Evolutionary conservation across 345 rosid species (phyloP), one percentile per base, ranked within the genome.

Genomic region (Eucalyptus marginata): DNA sequence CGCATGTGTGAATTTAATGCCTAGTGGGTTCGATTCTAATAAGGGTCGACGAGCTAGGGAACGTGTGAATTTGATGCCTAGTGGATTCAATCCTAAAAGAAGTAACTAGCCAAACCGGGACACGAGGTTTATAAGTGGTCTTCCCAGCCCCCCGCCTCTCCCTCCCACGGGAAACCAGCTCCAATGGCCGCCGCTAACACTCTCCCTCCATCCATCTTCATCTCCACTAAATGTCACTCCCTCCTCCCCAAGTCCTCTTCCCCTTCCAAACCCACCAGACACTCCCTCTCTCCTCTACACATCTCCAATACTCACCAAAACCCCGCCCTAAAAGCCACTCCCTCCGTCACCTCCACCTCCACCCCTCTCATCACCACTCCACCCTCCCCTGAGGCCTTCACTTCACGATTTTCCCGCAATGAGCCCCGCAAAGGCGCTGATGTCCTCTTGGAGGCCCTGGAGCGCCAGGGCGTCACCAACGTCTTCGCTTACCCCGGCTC

Each of bases 401-500:
- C 89, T 79, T 90, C 97, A 50, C 90, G 99, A 66, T 96, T 92
- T 22, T 88, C 92, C 51, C 91, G 92, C 13, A 96, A 94, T 43
- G 93, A 96, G 86, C 98, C 99, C 29, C 94, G 99, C 27, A 97
- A 96, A 91, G 99, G 99, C 7, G 94, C 99, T 10, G 99, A 96
- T 88, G 95, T 97, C 93, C 96, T 97, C 49, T 97, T 97, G 13
- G 99, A 96, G 88, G 99, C 99, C 46, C 93, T 97, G 40, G 98
- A 96, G 88, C 96, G 98, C 13, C 92, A 95, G 88, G 98, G 99
- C 49, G 99, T 96, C 66, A 94, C 90, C 20, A 90, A 90, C 51
- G 99, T 97, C 27, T 97, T 97, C 90, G 99, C 99, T 10, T 97
- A 97, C 87, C 99, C 99, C 0, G 99, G 98, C 12, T 99, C 98